Evolutionary conservation across 805 yeast genomes (phyloP), one percentile per base, ranked within the genome.

Genomic region (Spathaspora gorwiae): DNA sequence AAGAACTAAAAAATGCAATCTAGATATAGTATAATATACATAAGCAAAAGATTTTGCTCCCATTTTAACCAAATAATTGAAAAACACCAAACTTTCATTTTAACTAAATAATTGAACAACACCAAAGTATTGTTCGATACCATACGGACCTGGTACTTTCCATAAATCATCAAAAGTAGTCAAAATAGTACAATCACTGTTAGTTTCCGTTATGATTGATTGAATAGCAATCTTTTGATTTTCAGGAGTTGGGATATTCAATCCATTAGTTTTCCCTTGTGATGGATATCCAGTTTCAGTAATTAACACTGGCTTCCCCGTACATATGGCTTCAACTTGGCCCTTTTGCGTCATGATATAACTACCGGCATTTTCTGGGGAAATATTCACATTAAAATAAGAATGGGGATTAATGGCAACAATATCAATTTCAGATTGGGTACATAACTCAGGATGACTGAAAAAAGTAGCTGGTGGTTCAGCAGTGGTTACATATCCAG

Each of bases 221-320:
- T 73, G 65, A 47, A 90, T 74, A 12, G 96, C 96, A 45, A 73
- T 69, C 45, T 65, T 59, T 71, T 90, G 97, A 66, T 89, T 90
- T 9, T 60, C 87, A 6, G 65, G 60, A 33, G 80, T 65, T 48
- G 97, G 97, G 35, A 81, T 77, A 54, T 89, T 86, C 42, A 66
- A 66, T 45, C 97, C 97, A 59, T 87, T 81, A 47, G 74, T 69
- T 48, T 60, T 61, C 57, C 97, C 97, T 35, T 72, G 68, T 54
- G 83, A 79, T 55, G 97, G 97, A 62, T 87, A 90, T 37, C 97
- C 97, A 5, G 96, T 89, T 66, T 90, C 97, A 15, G 95, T 83
- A 45, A 90, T 80, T 15, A 71, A 53, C 33, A 87, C 81, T 7
- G 68, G 63, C 62, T 75, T 70, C 47, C 70, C 66, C 27, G 77